Percentiles rank a stretch among this genome's conserved stretches.
These are phyloP conservation scores for Kazachstania kunashirensis DNA, from an alignment of 805 yeast genomes.

Conservation along the genomic window DNA sequence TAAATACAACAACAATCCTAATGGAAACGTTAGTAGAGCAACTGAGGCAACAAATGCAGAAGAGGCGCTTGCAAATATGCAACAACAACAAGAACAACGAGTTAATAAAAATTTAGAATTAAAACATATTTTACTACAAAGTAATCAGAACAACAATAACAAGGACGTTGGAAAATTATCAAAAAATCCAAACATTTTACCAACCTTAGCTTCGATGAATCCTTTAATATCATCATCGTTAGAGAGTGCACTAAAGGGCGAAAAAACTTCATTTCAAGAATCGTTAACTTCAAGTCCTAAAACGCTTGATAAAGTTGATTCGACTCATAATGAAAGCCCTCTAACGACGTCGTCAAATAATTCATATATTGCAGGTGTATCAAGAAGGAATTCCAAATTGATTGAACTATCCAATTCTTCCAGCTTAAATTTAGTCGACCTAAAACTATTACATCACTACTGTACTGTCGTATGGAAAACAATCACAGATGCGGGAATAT, in stretches of 20 bases:
- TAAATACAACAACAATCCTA: constrained; percentile 9
- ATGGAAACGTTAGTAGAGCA: constrained; percentile 13
- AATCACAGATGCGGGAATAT: constrained; percentile 82
- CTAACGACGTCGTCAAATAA: constrained; percentile 1
- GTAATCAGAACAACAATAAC: not conserved
- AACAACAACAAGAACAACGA: constrained; percentile 22
- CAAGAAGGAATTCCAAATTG: not conserved
- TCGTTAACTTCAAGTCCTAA: constrained; percentile 5
- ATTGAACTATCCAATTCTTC: constrained; percentile 20
- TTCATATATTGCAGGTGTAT: not conserved
- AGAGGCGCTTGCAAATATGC: constrained; percentile 27
- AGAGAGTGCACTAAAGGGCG: not conserved
- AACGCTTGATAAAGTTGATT: constrained; percentile 2
- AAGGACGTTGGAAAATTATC: not conserved
- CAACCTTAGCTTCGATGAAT: constrained; percentile 1
- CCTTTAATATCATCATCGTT: constrained; percentile 4
- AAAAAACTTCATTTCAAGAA: constrained; percentile 1
- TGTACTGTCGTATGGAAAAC: constrained; percentile 78
- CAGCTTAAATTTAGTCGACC: constrained; percentile 60
- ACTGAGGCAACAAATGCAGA: constrained; percentile 21
- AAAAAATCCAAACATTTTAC: constrained; percentile 1
- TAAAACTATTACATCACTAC: constrained; percentile 79
- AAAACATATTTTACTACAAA: constrained; percentile 2
- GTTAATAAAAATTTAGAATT: constrained; percentile 7
- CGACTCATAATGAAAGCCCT: constrained; percentile 1